phyloP scores from a whole-genome alignment of 2,329 filamentous ascomycete species.

The Monosporascus sp. region DNA sequence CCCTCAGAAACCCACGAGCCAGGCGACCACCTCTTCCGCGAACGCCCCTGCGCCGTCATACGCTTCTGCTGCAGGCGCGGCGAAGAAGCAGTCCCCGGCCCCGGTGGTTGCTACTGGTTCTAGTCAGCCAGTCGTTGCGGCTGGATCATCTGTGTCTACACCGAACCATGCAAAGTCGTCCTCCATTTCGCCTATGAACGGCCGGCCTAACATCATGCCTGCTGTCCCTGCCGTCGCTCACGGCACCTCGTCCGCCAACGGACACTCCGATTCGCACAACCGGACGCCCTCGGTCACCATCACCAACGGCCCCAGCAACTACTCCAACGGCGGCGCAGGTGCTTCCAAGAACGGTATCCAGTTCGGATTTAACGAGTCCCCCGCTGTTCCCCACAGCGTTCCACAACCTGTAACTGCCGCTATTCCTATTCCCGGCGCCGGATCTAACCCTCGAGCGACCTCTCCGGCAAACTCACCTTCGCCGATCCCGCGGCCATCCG shows the following conservation, averaged over 20 bases:
- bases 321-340: conserved; percentile 69
- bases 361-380: conserved; percentile 75
- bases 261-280: conserved; percentile 64
- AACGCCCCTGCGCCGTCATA: conserved; percentile 57
- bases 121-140: conserved; percentile 48
- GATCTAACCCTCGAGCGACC: conserved; percentile 63
- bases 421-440: conserved; percentile 57
- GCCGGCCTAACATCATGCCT: conserved; percentile 66
- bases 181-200: conserved; percentile 77
- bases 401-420: conserved; percentile 55
- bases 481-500: conserved; percentile 83
- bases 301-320: conserved; percentile 71
- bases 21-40: conserved; percentile 53
- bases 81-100: conserved; percentile 57
- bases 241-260: conserved; percentile 63
- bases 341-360: conserved; percentile 63
- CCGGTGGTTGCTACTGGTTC: conserved; percentile 57
- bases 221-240: conserved; percentile 62
- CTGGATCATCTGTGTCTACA: conserved; percentile 47
- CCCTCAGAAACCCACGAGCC: conserved; percentile 46
- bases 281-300: conserved; percentile 91
- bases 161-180: conserved; percentile 59
- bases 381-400: conserved; percentile 60
- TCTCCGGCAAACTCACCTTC: conserved; percentile 87
- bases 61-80: conserved; percentile 61